These are phyloP conservation scores for Geotrichum fermentans DNA, from an alignment of 1,139 yeast genomes.

Conservation along the genomic window DNA sequence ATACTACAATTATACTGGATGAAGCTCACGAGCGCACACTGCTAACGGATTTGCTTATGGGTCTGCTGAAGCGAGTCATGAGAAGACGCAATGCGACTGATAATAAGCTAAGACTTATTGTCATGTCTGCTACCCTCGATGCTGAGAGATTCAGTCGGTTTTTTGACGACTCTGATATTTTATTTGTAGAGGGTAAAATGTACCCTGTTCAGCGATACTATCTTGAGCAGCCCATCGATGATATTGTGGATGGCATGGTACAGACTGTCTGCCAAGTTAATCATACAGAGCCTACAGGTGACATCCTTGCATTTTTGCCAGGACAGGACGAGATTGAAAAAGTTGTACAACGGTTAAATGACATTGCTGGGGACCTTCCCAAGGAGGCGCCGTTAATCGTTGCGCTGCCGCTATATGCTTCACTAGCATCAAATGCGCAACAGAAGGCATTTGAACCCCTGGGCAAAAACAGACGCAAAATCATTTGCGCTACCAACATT, in stretches of 20 bases:
- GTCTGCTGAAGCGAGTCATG: conserved; percentile 66
- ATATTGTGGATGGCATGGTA: conserved; percentile 74
- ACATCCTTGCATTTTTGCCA: conserved; percentile 80
- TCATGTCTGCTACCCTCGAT: conserved; percentile 95
- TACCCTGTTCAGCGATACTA: conserved; percentile 75
- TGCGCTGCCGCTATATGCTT: conserved; percentile 86
- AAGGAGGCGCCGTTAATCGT: conserved; percentile 70
- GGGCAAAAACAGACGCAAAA: conserved; percentile 61
- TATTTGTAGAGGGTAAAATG: conserved; percentile 85
- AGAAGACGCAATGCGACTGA: conserved; percentile 35
- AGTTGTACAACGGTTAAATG: conserved; percentile 58
- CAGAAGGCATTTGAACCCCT: conserved; percentile 66
- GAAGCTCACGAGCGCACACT: conserved; percentile 98
- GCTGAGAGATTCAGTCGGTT: conserved; percentile 83
- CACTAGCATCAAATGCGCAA: conserved; percentile 81
- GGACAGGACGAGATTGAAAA: conserved; percentile 98
- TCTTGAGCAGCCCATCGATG: conserved; percentile 59
- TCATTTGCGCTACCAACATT: conserved; percentile 86
- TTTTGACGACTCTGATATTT: conserved; percentile 70
- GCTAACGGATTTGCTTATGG: conserved; percentile 82
- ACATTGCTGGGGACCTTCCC: conserved; percentile 62
- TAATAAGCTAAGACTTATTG: conserved; percentile 47
- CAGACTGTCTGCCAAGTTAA: conserved; percentile 75
- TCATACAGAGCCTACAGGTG: conserved; percentile 72
- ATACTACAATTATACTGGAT: conserved; percentile 78